Evolutionary conservation across 495 filamentous ascomycete genomes (phyloP).

Genomic region (Apiosordaria backusii): DNA sequence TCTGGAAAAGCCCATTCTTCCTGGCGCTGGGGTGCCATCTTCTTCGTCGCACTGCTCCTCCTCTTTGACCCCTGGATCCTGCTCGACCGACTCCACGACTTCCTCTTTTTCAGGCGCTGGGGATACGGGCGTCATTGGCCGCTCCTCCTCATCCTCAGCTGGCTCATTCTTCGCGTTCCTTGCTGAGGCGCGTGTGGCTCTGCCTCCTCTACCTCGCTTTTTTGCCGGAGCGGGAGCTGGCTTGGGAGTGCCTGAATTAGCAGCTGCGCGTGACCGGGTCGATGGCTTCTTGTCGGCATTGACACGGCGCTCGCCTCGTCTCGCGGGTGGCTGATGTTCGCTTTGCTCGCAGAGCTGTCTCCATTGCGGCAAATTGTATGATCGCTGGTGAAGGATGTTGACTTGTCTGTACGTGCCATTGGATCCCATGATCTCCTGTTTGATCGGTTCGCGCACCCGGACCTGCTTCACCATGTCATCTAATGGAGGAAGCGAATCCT

Average conservation of each 20-base stretch:
- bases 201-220: conserved; percentile 25
- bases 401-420: conserved; percentile 92
- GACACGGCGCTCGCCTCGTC: conserved; percentile 81
- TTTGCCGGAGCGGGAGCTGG: conserved; percentile 34
- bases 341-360: conserved; percentile 84
- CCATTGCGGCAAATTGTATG: conserved; percentile 97
- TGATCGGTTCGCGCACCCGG: conserved; percentile 92
- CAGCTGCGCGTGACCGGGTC: conserved; percentile 28
- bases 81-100: conserved; percentile 44
- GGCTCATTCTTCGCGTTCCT: conserved; percentile 30
- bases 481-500: conserved; percentile 67
- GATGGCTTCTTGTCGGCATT: conserved; percentile 59
- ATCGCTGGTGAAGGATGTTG: conserved; percentile 91
- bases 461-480: conserved; percentile 87
- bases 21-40: conserved; percentile 31
- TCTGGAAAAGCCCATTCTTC: conserved; percentile 39
- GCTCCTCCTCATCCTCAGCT: conserved; percentile 41
- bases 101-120: conserved; percentile 43
- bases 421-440: conserved; percentile 92
- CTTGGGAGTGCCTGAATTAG: conserved; percentile 26
- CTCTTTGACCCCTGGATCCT: conserved; percentile 41
- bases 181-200: conserved; percentile 25
- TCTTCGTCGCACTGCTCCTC: conserved; percentile 47
- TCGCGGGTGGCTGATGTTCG: conserved; percentile 94
- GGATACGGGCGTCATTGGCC: conserved; percentile 54